phyloP scores from a whole-genome alignment of 2,329 filamentous ascomycete species.

The Davidsoniella neocaledoniae region DNA sequence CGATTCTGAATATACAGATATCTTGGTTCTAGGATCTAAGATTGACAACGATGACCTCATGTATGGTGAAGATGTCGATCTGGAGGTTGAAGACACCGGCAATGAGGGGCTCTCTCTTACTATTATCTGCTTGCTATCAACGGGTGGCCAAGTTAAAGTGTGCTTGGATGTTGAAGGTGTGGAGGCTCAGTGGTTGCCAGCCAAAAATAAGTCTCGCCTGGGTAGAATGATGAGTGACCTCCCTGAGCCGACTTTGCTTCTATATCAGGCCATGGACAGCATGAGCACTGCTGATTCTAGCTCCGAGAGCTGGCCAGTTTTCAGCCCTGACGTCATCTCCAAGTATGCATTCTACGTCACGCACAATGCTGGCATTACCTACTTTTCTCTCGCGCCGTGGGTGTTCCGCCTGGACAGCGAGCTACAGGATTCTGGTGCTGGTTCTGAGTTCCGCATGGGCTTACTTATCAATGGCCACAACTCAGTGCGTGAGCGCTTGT shows the following conservation, averaged over 20 bases:
- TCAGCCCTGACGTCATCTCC: slow-evolving; percentile 43
- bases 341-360: slow-evolving; percentile 48
- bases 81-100: slow-evolving; percentile 39
- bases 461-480: slow-evolving; percentile 42
- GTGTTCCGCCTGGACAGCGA: slow-evolving; percentile 47
- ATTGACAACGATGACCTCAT: slow-evolving; percentile 43
- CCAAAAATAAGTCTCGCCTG: slow-evolving; percentile 33
- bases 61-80: slow-evolving; percentile 45
- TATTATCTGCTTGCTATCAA: slow-evolving; percentile 42
- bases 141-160: slow-evolving; percentile 42
- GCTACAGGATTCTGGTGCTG: slow-evolving; percentile 36
- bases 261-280: slow-evolving; percentile 46
- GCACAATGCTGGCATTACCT: slow-evolving; percentile 41
- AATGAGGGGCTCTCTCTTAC: slow-evolving; percentile 43
- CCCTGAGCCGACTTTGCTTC: slow-evolving; percentile 33
- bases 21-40: slow-evolving; percentile 45
- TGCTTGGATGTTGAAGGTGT: slow-evolving; percentile 46
- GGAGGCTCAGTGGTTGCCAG: slow-evolving; percentile 49
- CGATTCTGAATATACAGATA: slow-evolving; percentile 41
- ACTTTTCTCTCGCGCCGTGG: slow-evolving; percentile 44
- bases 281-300: slow-evolving; percentile 36
- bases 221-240: slow-evolving; percentile 23
- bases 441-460: slow-evolving; percentile 44
- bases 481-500: slow-evolving; percentile 38
- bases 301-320: slow-evolving; percentile 44